Evolutionary conservation across 2,329 filamentous ascomycete species (phyloP), one percentile per base, ranked within the genome.

Genomic region (Torrubiellomyces zombiae): DNA sequence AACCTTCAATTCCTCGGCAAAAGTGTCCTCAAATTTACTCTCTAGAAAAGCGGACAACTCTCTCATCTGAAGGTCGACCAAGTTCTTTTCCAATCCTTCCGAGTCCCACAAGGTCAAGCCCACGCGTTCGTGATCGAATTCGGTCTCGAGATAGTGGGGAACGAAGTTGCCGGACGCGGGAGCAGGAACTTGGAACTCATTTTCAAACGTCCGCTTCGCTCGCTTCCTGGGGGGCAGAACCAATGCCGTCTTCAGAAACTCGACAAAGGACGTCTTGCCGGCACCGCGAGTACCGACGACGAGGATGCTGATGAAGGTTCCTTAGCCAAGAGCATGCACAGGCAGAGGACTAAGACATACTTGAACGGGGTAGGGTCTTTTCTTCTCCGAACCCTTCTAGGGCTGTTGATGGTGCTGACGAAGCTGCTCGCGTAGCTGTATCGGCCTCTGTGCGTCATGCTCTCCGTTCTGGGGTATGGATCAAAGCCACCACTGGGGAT

Each of bases 321-420:
- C 8, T n/a, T 3, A 18, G 16, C 9, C 9, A 11, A 9, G 7
- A n/a, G 6, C 8, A 26, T 15, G 11, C 19, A 14, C 18, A n/a
- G 18, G 16, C n/a, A 15, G n/a, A n/a, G n/a, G n/a, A n/a, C n/a
- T n/a, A n/a, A n/a, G n/a, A 67, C 83, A 67, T 61, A 95, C 86
- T 98, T 98, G 68, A 95, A 93, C 1, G 89, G 83, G 8, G 86
- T 94, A 7, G 89, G 89, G 45, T 98, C 89, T 62, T 93, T 95
- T 58, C 89, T 75, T 59, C 86, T 77, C 41, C 89, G 75, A 37
- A 95, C 75, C 46, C 85, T 74, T 37, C 89, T 74, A 34, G 89
- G 86, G 50, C 78, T 93, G 58, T 93, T 93, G 56, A 93, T 72
- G 31, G 81, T 78, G 60, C 81, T 93, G 37, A 86, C 69, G 27